Evolutionary conservation across 306 rosid genomes (phyloP), one percentile per base, ranked within the genome.

Genomic region (Datisca glomerata): DNA sequence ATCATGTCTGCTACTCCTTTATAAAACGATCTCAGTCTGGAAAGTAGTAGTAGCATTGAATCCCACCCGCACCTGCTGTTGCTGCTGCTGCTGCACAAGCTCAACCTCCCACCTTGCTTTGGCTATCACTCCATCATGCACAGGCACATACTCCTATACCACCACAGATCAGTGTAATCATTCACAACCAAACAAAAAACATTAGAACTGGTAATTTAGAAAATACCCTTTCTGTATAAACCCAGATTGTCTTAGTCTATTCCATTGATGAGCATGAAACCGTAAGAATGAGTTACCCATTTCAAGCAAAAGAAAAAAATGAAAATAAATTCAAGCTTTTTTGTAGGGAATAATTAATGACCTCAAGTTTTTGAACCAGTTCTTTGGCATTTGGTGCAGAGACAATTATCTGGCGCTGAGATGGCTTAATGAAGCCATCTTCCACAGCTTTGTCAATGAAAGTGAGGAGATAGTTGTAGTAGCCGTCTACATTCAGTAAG

Each of bases 281-380:
- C n/a, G n/a, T n/a, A n/a, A n/a, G n/a, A n/a, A n/a, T n/a, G n/a
- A n/a, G n/a, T n/a, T n/a, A n/a, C n/a, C n/a, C n/a, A n/a, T n/a
- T n/a, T n/a, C n/a, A n/a, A n/a, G n/a, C n/a, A n/a, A n/a, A n/a
- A n/a, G n/a, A n/a, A n/a, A n/a, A n/a, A n/a, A n/a, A n/a, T n/a
- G n/a, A n/a, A n/a, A n/a, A n/a, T n/a, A n/a, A n/a, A n/a, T n/a
- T n/a, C n/a, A n/a, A n/a, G n/a, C 39, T 8, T 4, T 25, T 25
- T 25, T 25, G 31, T 25, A 25, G 3, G 7, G 38, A 33, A 33
- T 14, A 12, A 12, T 14, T 13, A 2, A 3, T 2, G 7, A 66
- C 78, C 82, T 75, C 82, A 11, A 75, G 74, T 44, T 75, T 75
- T 16, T 70, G 69, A 29, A 75, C 61, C 50, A 75, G 82, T 16